Conservation (phyloP, 108 stramenopile genomes). For the Aureococcus anophagefferens region DNA sequence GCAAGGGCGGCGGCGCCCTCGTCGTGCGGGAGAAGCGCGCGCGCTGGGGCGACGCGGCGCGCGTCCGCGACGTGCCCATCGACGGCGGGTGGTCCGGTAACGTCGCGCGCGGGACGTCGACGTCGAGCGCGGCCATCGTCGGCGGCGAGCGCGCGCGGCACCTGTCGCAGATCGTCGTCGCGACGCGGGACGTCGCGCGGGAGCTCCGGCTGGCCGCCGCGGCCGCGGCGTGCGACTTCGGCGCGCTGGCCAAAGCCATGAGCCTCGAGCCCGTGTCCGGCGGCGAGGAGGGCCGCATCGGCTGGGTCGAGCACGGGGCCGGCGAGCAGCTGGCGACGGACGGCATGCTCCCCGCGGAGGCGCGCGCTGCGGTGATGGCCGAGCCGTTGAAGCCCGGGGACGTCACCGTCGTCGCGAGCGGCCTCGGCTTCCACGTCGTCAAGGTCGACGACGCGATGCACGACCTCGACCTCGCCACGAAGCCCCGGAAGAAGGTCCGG, state of each 20-base stretch:
- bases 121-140: not conserved
- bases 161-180: not conserved
- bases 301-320: not conserved
- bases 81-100: not conserved
- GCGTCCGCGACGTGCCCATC: not conserved
- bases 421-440: constrained; percentile 27
- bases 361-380: not conserved
- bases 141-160: not conserved
- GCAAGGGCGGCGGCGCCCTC: not conserved
- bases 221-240: not conserved
- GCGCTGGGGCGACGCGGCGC: not conserved
- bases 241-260: not conserved
- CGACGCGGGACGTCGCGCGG: not conserved
- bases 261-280: too few relatives aligned
- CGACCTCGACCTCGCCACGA: not conserved
- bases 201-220: not conserved
- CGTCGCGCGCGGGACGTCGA: not conserved
- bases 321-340: not conserved
- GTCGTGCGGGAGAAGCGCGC: not conserved
- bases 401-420: constrained; percentile 12
- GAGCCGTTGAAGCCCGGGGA: constrained; percentile 28
- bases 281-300: not conserved
- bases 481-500: not conserved
- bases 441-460: constrained; percentile 15
- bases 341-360: not conserved